These are phyloP conservation scores for Brassica rapa DNA, from an alignment of 345 rosid species.

Conservation along the genomic window DNA sequence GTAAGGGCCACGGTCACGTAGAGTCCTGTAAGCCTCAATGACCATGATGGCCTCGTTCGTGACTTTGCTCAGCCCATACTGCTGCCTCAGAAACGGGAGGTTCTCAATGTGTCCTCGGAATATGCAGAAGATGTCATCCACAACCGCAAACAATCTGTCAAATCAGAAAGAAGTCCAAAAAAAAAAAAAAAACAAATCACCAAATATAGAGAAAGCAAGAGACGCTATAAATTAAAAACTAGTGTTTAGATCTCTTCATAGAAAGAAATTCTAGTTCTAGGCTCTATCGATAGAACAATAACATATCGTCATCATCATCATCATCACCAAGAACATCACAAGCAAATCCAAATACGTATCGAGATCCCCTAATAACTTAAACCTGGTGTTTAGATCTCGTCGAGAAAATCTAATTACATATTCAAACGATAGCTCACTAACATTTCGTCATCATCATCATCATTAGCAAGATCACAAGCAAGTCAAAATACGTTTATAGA, in stretches of 20 bases:
- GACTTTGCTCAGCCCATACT: slow-evolving; percentile 58
- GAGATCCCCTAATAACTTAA: too few relatives aligned
- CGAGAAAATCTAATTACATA: too few relatives aligned
- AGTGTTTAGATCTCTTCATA: too few relatives aligned
- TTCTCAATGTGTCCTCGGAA: slow-evolving; percentile 68
- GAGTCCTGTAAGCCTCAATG: slow-evolving; percentile 61
- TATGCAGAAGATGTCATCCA: slow-evolving; percentile 67
- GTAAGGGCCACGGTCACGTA: slow-evolving; percentile 79
- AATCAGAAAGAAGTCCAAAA: not conserved
- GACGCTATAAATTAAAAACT: too few relatives aligned
- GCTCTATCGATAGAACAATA: not conserved
- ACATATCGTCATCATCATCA: not conserved
- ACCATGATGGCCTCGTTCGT: slow-evolving; percentile 61
- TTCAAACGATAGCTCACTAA: not conserved
- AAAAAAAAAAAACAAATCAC: not conserved
- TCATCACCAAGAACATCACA: not conserved
- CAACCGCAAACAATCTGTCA: slow-evolving; percentile 69
- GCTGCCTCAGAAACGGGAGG: slow-evolving; percentile 52
- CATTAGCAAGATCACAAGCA: slow-evolving; percentile 8
- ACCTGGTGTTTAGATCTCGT: too few relatives aligned
- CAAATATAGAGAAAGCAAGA: not conserved
- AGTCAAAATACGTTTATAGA: not conserved
- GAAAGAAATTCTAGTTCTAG: not conserved
- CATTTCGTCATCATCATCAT: slow-evolving; percentile 4
- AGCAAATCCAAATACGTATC: not conserved